Evolutionary conservation across 1,284 basidiomycete genomes (phyloP).

Genomic region (Papiliotrema flavescens): DNA sequence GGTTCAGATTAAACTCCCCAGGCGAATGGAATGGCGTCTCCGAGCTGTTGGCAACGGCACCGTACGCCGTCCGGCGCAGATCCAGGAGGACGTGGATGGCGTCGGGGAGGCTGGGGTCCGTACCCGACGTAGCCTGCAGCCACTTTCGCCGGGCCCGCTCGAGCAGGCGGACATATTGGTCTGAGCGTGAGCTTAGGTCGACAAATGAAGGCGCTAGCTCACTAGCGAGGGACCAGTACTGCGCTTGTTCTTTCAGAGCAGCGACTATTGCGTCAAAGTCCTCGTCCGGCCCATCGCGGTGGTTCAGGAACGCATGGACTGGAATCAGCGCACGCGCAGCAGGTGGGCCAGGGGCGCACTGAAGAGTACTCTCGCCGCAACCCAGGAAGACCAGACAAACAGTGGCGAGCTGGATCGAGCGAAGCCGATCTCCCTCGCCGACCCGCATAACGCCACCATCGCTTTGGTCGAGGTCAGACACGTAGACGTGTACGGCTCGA

Average conservation of each 20-base stretch:
- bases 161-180: slow-evolving; percentile 46
- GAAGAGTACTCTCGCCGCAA: slow-evolving; percentile 46
- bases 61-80: slow-evolving; percentile 46
- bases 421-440: slow-evolving; percentile 27
- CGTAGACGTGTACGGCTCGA: slow-evolving; percentile 41
- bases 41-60: slow-evolving; percentile 35
- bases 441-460: slow-evolving; percentile 27
- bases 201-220: slow-evolving; percentile 7
- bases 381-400: slow-evolving; percentile 48
- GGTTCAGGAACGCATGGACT: slow-evolving; percentile 42
- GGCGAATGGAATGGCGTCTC: slow-evolving; percentile 35
- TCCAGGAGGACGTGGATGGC: slow-evolving; percentile 49
- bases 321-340: neutral
- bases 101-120: slow-evolving; percentile 39
- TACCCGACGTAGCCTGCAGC: slow-evolving; percentile 22
- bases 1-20: slow-evolving; percentile 31
- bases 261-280: slow-evolving; percentile 40
- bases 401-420: slow-evolving; percentile 30
- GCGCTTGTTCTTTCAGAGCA: slow-evolving; percentile 35
- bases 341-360: slow-evolving; percentile 19
- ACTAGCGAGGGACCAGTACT: slow-evolving; percentile 46
- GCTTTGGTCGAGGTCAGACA: slow-evolving; percentile 33
- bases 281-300: slow-evolving; percentile 29
- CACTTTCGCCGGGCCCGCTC: slow-evolving; percentile 45
- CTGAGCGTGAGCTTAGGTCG: slow-evolving; percentile 16